Evolutionary conservation across 2,329 filamentous ascomycete species (phyloP), one percentile per base, ranked within the genome.

Genomic region (Clarireedia hainanense): DNA sequence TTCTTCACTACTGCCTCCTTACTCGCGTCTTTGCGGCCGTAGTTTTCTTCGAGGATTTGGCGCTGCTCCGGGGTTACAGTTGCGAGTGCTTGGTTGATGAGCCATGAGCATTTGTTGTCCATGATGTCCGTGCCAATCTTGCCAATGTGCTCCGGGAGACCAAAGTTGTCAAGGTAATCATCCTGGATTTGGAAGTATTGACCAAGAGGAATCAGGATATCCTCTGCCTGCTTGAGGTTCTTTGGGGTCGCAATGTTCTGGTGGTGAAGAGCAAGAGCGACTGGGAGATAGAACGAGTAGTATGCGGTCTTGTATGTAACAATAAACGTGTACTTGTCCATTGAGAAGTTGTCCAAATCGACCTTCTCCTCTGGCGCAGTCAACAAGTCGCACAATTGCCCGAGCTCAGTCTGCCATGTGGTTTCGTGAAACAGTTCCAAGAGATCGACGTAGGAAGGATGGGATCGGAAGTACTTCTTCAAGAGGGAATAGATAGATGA

Each of bases 131-230:
- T 99, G 63, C 94, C 94, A 63, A 97, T 96, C 83, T 99, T 99
- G 73, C 94, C 94, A 71, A 99, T 94, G 68, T 91, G 83, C 68
- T 90, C 84, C 40, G 94, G 91, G 65, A 92, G 85, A 66, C 92
- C 94, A 69, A 94, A 99, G 76, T 95, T 95, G 79, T 99, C 94
- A 52, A 99, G 88, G 76, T 94, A 99, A 78, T 99, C 94, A 73
- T 99, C 94, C 75, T 99, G 94, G 62, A 96, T 83, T 76, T 99
- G 94, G 82, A 99, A 99, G 80, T 99, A 99, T 77, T 97, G 91
- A 69, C 94, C 94, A 72, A 97, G 88, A 23, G 92, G 91, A 63
- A 99, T 95, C 58, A 99, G 84, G 69, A 99, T 96, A 63, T 91
- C 85, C 72, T 94, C 83, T 46, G 90, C 87, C 69, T 88, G 86